Base-by-base conservation (phyloP, 2,329 filamentous ascomycete genomes). In the Ramularia collo-cygni region DNA sequence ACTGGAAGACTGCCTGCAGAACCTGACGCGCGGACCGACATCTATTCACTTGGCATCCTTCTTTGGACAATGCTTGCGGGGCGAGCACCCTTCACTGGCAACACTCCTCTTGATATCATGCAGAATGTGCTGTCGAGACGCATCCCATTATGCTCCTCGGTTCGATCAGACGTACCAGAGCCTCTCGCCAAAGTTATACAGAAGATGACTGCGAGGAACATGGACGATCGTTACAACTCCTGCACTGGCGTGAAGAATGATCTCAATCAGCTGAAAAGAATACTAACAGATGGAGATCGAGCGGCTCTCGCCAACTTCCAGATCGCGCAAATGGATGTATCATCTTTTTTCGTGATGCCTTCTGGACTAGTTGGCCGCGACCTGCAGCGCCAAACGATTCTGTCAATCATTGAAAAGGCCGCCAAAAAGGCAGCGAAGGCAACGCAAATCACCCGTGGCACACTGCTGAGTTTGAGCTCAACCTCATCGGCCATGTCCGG, bases 1-100 rank as follows among this genome's bases (percentile, higher is more conserved):
- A 95, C 90, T 2, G 90, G 90, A 10, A 81, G 90, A 14, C 83
- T 95, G 75, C 85, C 88, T 2, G 87, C 85, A 3, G 89, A 95
- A 61, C 90, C 90, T 1, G 90, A 95, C 63, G 85, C 77, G 30
- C 77, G 90, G 28, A 95, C 90, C 12, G 90, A 96, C 62, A 93
- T 95, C 21, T 95, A 95, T 66, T 89, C 86, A 1, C 69, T 95
- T 1, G 90, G 90, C 3, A 81, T 95, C 28, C 64, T 95, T 1
- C 90, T 95, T 61, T 95, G 87, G 83, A 85, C 77, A 7, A 76
- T 93, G 56, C 69, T 94, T 32, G 85, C 85, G 2, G 86, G 88
- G 18, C 77, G 81, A 53, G 77, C 84, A 3, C 83, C 87, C 0
- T 95, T 92, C 50, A 81, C 83, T 26, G 90, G 86, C 8, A 74